These are phyloP conservation scores for Lolium multiflorum DNA, from an alignment of 176 grass and related monocot genomes.

Conservation along the genomic window DNA sequence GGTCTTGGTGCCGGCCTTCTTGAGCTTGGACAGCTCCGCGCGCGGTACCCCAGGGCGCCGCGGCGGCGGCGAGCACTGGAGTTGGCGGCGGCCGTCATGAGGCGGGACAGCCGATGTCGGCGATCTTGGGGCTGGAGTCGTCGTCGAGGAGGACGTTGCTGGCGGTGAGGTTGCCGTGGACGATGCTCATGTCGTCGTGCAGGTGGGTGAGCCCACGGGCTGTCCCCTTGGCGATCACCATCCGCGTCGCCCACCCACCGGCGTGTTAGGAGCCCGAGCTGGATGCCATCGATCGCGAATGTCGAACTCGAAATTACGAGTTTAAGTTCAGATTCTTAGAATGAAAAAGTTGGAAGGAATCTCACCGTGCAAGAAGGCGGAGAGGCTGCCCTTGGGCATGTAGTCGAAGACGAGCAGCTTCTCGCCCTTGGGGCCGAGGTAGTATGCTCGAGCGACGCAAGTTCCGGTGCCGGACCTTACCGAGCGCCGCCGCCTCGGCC, in stretches of 20 bases:
- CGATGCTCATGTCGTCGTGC: conserved; percentile 40
- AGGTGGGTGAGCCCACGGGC: conserved; percentile 50
- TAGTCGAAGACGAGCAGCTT: conserved; percentile 58
- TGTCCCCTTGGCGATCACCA: conserved; percentile 54
- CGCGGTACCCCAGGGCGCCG: conserved; percentile 19
- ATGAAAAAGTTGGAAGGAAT: not conserved
- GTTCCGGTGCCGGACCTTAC: conserved; percentile 48
- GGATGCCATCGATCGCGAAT: not conserved
- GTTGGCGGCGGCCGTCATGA: conserved; percentile 38
- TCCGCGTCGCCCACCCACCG: conserved; percentile 54
- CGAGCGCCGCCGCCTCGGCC: conserved; percentile 31
- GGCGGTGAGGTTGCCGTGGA: conserved; percentile 60
- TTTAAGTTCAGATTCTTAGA: not conserved
- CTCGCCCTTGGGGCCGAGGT: conserved; percentile 55
- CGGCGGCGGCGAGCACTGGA: conserved; percentile 18
- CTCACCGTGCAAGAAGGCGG: conserved; percentile 52
- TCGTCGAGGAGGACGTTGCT: conserved; percentile 59
- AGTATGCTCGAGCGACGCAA: conserved; percentile 44
- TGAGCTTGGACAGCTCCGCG: conserved; percentile 38
- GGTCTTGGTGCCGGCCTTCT: conserved; percentile 41
- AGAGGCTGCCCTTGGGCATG: conserved; percentile 53
- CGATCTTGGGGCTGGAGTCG: conserved; percentile 43
- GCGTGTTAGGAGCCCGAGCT: conserved; percentile 28
- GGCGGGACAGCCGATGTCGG: conserved; percentile 47
- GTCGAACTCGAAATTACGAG: not conserved